Conservation (phyloP, 176 grass and related monocot species). For the Cenchrus americanus region DNA sequence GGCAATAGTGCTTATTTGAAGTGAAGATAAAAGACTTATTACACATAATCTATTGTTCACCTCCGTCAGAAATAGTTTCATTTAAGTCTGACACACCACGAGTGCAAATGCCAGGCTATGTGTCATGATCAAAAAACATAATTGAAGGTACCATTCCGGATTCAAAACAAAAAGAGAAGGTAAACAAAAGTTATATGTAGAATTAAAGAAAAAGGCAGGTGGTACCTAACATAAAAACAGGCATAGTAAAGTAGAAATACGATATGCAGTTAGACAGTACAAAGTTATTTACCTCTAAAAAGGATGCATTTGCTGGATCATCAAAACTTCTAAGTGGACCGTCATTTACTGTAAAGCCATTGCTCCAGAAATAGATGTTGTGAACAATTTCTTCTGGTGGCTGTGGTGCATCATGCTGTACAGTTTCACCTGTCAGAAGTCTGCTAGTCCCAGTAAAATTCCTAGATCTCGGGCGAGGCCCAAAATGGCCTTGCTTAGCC, state of each 20-base stretch:
- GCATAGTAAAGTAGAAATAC: constrained; percentile 7
- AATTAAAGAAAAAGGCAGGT: constrained; percentile 8
- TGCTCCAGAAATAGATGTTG: constrained; percentile 80
- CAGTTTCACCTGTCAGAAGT: constrained; percentile 61
- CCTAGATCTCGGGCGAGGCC: constrained; percentile 48
- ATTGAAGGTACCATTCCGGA: constrained; percentile 2
- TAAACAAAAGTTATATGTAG: not conserved
- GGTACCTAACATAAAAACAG: not conserved
- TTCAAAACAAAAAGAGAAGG: constrained; percentile 10
- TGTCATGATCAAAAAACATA: not conserved
- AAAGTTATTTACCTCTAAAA: constrained; percentile 77
- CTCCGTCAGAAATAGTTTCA: constrained; percentile 18
- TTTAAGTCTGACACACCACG: constrained; percentile 6
- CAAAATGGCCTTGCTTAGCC: constrained; percentile 52
- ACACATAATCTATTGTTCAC: constrained; percentile 10
- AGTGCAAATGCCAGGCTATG: not conserved
- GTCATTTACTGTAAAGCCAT: constrained; percentile 90
- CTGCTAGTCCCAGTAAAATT: constrained; percentile 76
- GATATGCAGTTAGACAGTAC: constrained; percentile 29
- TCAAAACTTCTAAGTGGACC: constrained; percentile 87
- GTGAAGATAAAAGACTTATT: not conserved
- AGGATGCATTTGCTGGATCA: constrained; percentile 81
- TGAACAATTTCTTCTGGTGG: constrained; percentile 59
- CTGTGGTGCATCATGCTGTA: constrained; percentile 55
- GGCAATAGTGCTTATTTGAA: constrained; percentile 4